phyloP scores from a whole-genome alignment of 73 alveolate genomes.

The Tetrahymena borealis region DNA sequence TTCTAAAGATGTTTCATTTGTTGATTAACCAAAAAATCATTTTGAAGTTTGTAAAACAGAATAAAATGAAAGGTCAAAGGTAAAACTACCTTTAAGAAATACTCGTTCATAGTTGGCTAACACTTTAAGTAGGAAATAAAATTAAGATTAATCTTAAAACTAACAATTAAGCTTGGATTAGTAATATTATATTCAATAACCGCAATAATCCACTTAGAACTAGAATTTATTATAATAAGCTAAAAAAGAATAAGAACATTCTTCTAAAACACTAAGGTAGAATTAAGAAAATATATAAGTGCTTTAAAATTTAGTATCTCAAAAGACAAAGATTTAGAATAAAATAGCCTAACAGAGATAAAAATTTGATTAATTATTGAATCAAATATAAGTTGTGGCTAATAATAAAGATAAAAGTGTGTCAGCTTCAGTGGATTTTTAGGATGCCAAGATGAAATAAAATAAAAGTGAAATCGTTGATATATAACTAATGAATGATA shows the following conservation, averaged over 20 bases:
- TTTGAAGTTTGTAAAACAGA: background rate
- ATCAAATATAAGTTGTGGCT: background rate
- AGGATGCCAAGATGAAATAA: too few species aligned
- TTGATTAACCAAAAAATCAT: background rate
- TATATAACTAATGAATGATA: background rate
- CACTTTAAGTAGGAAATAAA: background rate
- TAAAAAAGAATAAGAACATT: background rate
- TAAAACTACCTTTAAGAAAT: background rate
- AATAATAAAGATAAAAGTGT: background rate
- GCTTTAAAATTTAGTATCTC: background rate
- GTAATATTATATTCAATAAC: background rate
- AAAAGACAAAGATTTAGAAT: background rate
- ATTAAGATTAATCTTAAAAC: background rate
- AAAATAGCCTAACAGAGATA: background rate
- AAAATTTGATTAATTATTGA: background rate
- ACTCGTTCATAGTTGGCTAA: background rate
- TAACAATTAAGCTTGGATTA: too few species aligned
- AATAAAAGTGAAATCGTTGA: too few species aligned
- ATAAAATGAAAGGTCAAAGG: background rate
- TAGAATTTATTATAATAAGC: background rate
- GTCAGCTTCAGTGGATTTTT: too few species aligned
- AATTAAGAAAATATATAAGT: background rate
- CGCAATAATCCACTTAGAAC: background rate
- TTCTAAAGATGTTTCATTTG: background rate
- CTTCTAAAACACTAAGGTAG: background rate